Evolutionary conservation across 164 flowering plant genomes (phyloP).

Genomic region (Macadamia integrifolia): DNA sequence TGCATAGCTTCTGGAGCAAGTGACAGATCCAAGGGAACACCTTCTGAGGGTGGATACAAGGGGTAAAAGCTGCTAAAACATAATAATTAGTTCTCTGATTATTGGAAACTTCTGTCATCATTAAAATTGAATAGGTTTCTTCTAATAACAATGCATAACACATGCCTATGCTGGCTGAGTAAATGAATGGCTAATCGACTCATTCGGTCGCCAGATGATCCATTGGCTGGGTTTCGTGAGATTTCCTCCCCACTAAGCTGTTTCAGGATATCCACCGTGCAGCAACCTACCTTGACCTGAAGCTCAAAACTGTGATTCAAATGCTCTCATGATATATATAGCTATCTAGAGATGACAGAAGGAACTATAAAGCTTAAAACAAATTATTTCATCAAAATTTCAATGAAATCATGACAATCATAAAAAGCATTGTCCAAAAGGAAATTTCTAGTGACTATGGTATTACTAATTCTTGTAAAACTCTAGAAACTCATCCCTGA

Average conservation of each 20-base stretch:
- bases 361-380: too few relatives aligned
- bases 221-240: conserved; percentile 53
- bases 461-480: too few relatives aligned
- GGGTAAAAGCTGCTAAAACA: conserved; percentile 80
- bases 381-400: too few relatives aligned
- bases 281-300: conserved; percentile 84
- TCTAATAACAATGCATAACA: not conserved
- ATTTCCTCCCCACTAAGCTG: conserved; percentile 90
- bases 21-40: conserved; percentile 78
- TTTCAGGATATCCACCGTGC: conserved; percentile 75
- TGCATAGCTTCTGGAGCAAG: conserved; percentile 76
- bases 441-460: too few relatives aligned
- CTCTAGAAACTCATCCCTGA: too few relatives aligned
- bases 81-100: not conserved
- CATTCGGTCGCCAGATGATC: conserved; percentile 62
- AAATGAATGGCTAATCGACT: conserved; percentile 75
- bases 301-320: conserved; percentile 7
- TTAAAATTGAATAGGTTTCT: not conserved
- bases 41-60: conserved; percentile 82
- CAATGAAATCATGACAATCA: too few relatives aligned
- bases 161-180: conserved; percentile 70
- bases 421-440: too few relatives aligned
- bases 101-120: not conserved
- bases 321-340: not conserved
- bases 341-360: too few relatives aligned